These are phyloP conservation scores for Lupinus albus DNA, from an alignment of 306 rosid genomes.

Conservation along the genomic window DNA sequence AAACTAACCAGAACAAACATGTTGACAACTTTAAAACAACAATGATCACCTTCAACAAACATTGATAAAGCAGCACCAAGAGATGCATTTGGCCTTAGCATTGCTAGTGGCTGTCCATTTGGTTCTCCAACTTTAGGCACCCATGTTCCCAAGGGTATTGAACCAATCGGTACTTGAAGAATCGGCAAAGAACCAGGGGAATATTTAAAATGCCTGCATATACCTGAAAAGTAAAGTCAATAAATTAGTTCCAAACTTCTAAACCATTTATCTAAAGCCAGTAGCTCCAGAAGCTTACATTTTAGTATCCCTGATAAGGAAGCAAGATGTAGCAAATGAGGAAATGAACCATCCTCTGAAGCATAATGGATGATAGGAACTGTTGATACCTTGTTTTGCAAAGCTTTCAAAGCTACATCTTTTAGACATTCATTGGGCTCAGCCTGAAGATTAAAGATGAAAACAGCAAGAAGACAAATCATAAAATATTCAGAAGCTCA, in stretches of 20 bases:
- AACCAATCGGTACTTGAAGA: conserved; percentile 74
- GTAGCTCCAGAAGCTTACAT: conserved; percentile 52
- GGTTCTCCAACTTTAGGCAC: conserved; percentile 79
- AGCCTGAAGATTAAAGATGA: conserved; percentile 54
- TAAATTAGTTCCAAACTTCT: conserved; percentile 50
- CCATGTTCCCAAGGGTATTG: conserved; percentile 80
- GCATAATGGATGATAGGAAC: conserved; percentile 67
- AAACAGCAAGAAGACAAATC: conserved; percentile 29
- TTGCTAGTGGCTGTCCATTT: conserved; percentile 63
- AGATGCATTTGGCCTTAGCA: conserved; percentile 74
- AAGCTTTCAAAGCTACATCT: conserved; percentile 72
- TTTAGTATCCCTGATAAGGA: conserved; percentile 73
- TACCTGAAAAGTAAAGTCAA: conserved; percentile 61
- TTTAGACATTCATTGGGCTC: conserved; percentile 74
- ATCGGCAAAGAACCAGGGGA: conserved; percentile 75
- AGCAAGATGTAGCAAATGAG: conserved; percentile 75
- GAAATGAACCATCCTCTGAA: conserved; percentile 61
- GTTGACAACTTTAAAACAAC: conserved; percentile 30
- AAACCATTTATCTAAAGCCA: conserved; percentile 36
- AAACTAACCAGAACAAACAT: too few relatives aligned
- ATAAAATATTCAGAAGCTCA: conserved; percentile 20
- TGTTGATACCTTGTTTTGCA: conserved; percentile 70
- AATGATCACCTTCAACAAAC: conserved; percentile 70
- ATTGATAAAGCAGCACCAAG: conserved; percentile 67
- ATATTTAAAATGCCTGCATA: conserved; percentile 78